Evolutionary conservation across 148 eudicot species (phyloP).

Genomic region (Limonium bicolor): DNA sequence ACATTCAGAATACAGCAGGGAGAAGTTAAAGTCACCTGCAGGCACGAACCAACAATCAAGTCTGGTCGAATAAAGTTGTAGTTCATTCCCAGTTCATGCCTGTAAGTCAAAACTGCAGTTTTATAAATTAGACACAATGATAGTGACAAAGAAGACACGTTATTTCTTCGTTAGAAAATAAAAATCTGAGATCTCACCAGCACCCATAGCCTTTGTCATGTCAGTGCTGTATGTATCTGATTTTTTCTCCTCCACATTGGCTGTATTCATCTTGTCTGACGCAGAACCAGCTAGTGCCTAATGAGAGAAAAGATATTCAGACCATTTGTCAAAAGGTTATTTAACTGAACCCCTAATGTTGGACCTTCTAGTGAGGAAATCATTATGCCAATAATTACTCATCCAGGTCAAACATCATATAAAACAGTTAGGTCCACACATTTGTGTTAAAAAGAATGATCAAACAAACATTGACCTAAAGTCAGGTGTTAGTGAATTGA

Average conservation of each 20-base stretch:
- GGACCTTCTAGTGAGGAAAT: too few relatives aligned
- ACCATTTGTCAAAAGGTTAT: too few relatives aligned
- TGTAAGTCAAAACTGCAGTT: conserved; percentile 66
- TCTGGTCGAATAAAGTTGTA: conserved; percentile 88
- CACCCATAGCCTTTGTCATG: conserved; percentile 99
- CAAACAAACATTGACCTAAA: too few relatives aligned
- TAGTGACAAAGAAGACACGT: conserved; percentile 1
- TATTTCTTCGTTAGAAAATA: neutral
- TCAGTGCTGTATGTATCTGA: conserved; percentile 69
- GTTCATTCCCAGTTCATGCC: conserved; percentile 95
- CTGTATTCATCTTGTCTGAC: conserved; percentile 30
- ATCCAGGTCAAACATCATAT: too few relatives aligned
- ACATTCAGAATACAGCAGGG: neutral
- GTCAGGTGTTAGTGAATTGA: too few relatives aligned
- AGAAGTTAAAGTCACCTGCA: conserved; percentile 45
- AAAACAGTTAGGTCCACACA: too few relatives aligned
- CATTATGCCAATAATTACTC: too few relatives aligned
- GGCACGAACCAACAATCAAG: conserved; percentile 91
- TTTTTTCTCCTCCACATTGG: conserved; percentile 38
- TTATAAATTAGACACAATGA: neutral
- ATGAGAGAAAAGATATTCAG: too few relatives aligned
- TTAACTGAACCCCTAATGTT: too few relatives aligned
- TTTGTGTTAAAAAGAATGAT: too few relatives aligned
- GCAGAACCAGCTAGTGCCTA: conserved; percentile 63
- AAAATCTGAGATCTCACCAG: conserved; percentile 43